Evolutionary conservation across 2,329 filamentous ascomycete species (phyloP).

Genomic region (Zelopaecilomyces penicillatus): DNA sequence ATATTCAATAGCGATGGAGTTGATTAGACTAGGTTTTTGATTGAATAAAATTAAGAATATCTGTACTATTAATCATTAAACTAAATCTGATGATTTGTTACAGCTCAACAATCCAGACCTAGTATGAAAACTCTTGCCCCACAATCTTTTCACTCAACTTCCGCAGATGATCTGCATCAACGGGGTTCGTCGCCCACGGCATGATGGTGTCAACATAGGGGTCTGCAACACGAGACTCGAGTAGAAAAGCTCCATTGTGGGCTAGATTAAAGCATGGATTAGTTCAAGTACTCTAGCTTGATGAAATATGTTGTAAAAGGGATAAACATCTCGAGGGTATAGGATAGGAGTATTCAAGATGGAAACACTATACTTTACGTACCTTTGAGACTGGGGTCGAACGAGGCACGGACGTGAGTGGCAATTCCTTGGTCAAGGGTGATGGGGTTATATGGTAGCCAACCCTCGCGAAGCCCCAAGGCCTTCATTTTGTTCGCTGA

Average conservation of each 20-base stretch:
- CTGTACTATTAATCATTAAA: no score
- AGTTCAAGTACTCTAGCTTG: neutral
- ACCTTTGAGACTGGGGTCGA: conserved; percentile 26
- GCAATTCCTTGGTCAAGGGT: conserved; percentile 21
- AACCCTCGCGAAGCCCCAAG: no score
- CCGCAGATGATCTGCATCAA: conserved; percentile 37
- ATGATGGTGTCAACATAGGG: conserved; percentile 20
- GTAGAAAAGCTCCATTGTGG: conserved; percentile 24
- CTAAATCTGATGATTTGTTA: no score
- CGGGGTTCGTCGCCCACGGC: conserved; percentile 21
- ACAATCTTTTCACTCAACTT: conserved; percentile 36
- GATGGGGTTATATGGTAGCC: conserved; percentile 13
- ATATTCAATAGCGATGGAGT: no score
- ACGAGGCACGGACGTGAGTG: conserved; percentile 28
- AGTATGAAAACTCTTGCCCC: conserved; percentile 30
- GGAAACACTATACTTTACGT: no score
- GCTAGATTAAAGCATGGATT: conserved; percentile 9
- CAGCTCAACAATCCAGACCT: no score
- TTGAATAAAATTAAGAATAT: no score
- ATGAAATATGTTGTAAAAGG: neutral
- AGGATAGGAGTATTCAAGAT: neutral
- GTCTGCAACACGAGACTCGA: conserved; percentile 24
- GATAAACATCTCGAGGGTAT: neutral
- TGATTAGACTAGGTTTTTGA: no score
- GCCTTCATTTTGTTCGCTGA: no score